Evolutionary conservation across 1,284 basidiomycete species (phyloP), one percentile per base, ranked within the genome.

Genomic region (Ceratobasidium sp.): DNA sequence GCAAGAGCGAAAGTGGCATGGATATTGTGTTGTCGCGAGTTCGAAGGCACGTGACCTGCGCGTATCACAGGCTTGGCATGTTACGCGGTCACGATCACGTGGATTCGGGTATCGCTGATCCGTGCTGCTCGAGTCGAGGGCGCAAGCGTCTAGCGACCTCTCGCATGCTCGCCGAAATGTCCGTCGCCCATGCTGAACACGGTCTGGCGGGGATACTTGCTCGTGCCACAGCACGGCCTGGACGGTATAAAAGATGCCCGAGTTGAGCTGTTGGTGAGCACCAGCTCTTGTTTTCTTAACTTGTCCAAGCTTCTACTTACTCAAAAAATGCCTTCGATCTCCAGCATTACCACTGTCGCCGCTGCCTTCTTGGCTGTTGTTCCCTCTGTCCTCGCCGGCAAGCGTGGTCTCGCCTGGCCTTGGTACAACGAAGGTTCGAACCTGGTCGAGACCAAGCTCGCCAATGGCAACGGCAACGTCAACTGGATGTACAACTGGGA

Each of bases 401-500:
- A 63, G 61, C 61, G 61, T 29, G 61, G 61, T 16, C 61, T 63
- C 29, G 61, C 61, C 61, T 63, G 61, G 61, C 61, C 61, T 22
- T 63, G 61, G 61, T 63, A 74, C 71, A 63, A 74, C 39, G 71
- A 63, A n/a, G 59, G 71, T 31, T 34, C 34, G 34, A 62, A 74
- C 27, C 46, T 73, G 22, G 39, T 29, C 59, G 4, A 19, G 19
- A 19, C 71, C 48, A 16, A 24, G n/a, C 46, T 73, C 39, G 46
- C 71, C 31, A 46, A 66, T 41, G 64, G 64, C 13, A 39, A 59
- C 37, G 58, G 59, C 22, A 63, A 74, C 46, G 54, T 59, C 34
- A 48, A 56, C 46, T 54, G 65, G 65, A 69, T 69, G 19, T 69
- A 69, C 51, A 69, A 69, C 65, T 69, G 65, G 65, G 65, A 69